Base-by-base conservation (phyloP, 208 protist species). In the Leishmania lainsoni region DNA sequence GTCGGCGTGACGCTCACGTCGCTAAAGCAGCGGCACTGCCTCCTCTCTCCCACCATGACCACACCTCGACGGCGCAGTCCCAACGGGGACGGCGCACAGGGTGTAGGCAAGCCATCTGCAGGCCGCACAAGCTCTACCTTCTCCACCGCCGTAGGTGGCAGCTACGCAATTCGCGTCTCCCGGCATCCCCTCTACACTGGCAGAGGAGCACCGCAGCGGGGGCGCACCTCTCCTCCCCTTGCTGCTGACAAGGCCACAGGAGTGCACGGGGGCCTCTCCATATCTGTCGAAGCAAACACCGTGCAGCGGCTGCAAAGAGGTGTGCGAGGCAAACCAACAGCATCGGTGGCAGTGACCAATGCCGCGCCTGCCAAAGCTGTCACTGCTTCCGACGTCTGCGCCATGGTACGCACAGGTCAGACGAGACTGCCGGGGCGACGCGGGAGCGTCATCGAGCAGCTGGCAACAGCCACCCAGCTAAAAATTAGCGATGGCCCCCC, bases 181-280 rank as follows among this genome's bases (percentile, higher is more conserved):
- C 81, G 75, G 59, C 81, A 81, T n/a, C 81, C 81, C 12, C 72
- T 85, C 52, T 85, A 79, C 72, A 29, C 76, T 8, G 81, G 81
- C 51, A 78, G 35, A 26, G 70, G 61, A 42, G 22, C 35, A 39
- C 3, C 32, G 48, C 29, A 45, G 56, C 75, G 39, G 56, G n/a
- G 9, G 51, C 29, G 45, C 17, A 17, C 45, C 76, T n/a, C 22
- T 17, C 58, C 58, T 39, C 45, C 61, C 16, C 39, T 45, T 1
- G 42, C 26, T 14, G 58, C 59, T 8, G 17, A 5, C 52, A 65
- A 39, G 39, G 17, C 35, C 74, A 39, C 74, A n/a, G 74, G 54
- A 8, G 56, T 32, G 54, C 74, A 61, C 68, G 74, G 22, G 22
- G 66, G 6, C 39, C 63, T 85, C n/a, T 32, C 75, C 35, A 85